A percentile compares a stretch with the other conserved stretches of the same genome.
These are phyloP conservation scores for Dinochytrium kinnereticum DNA, from an alignment of 371 early-diverging fungal species.

Conservation along the genomic window DNA sequence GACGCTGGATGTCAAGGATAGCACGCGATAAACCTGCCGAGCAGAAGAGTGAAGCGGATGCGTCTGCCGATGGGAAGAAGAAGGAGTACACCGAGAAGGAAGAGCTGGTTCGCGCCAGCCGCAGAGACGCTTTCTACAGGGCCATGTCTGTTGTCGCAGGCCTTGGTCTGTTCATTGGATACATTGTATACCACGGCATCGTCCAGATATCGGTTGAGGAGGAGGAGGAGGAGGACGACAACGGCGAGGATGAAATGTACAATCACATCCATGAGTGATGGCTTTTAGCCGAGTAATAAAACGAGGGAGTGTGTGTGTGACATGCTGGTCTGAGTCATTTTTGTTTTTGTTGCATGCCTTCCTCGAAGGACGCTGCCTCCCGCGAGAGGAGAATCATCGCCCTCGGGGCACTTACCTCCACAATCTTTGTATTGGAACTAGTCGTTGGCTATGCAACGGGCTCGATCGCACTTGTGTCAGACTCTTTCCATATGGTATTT, in stretches of 20 bases:
- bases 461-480: constrained; percentile 90
- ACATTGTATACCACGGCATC: constrained; percentile 38
- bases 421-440: constrained; percentile 80
- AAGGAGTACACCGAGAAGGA: constrained; percentile 11
- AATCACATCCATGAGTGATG: too few species aligned
- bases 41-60: not conserved
- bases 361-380: not conserved
- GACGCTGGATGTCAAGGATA: not conserved
- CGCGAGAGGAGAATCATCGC: not conserved
- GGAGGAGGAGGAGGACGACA: constrained; percentile 16
- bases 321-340: too few species aligned
- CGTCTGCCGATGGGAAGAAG: too few species aligned
- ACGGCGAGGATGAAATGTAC: not conserved
- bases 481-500: constrained; percentile 86
- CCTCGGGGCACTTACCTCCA: constrained; percentile 52
- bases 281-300: too few species aligned
- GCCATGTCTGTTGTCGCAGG: constrained; percentile 37
- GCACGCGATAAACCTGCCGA: not conserved
- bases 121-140: constrained; percentile 34
- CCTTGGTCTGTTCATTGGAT: constrained; percentile 45
- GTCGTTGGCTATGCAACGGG: constrained; percentile 75
- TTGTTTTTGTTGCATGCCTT: too few species aligned
- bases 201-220: constrained; percentile 32
- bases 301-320: too few species aligned
- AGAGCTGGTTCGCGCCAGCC: constrained; percentile 29